These are phyloP conservation scores for Plasmodium inui DNA, from an alignment of 169 alveolate genomes.

Conservation along the genomic window DNA sequence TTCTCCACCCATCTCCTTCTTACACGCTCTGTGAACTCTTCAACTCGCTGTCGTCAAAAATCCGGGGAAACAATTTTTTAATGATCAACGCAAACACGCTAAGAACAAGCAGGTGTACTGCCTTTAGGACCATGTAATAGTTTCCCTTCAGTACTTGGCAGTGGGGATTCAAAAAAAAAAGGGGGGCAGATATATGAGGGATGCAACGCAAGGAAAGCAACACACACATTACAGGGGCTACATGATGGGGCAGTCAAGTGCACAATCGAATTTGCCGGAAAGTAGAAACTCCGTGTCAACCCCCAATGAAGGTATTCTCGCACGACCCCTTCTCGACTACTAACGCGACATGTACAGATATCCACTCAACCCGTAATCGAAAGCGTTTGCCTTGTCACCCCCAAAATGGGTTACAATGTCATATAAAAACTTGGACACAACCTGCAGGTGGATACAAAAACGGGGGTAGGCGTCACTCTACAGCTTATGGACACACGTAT, in stretches of 20 bases:
- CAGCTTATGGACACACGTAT: neutral
- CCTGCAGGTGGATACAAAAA: neutral
- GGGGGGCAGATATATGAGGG: neutral
- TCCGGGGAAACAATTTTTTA: conserved; percentile 14
- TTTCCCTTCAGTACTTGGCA: conserved; percentile 46
- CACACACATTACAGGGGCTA: neutral
- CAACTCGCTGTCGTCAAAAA: conserved; percentile 13
- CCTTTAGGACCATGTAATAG: conserved; percentile 25
- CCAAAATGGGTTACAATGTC: conserved; percentile 39
- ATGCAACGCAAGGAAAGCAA: neutral
- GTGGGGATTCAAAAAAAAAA: neutral
- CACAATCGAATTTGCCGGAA: neutral
- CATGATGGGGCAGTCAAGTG: neutral
- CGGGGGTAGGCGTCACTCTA: neutral
- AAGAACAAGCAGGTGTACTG: conserved; percentile 37
- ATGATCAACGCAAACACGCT: conserved; percentile 13
- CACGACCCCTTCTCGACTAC: neutral
- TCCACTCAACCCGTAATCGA: conserved; percentile 65
- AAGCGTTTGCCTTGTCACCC: conserved; percentile 25
- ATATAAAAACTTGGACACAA: conserved; percentile 27
- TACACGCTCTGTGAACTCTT: conserved; percentile 48
- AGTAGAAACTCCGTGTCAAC: neutral
- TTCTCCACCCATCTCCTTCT: neutral
- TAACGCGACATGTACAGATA: conserved; percentile 44
- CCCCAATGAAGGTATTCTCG: neutral